These are phyloP conservation scores for Strobilomyces dryophilus DNA, from an alignment of 768 basidiomycete genomes.

Conservation along the genomic window DNA sequence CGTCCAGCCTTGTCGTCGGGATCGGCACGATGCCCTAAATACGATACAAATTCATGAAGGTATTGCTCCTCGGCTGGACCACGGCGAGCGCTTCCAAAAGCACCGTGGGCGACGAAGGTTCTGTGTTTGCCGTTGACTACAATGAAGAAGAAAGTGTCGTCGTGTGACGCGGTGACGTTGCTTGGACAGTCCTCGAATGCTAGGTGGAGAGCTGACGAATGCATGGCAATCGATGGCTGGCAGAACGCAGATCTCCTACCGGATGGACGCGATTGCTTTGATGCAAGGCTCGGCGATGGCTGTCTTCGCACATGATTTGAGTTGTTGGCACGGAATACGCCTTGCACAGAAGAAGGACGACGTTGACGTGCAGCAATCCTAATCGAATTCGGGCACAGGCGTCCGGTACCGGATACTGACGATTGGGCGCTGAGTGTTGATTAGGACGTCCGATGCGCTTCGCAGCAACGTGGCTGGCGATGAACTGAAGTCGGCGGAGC, in stretches of 20 bases:
- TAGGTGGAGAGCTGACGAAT: neutral
- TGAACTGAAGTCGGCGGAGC: constrained; percentile 4
- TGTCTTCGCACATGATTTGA: constrained; percentile 61
- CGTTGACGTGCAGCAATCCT: constrained; percentile 57
- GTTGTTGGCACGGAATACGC: constrained; percentile 59
- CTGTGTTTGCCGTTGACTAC: too few species aligned
- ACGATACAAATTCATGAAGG: too few species aligned
- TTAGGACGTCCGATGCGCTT: constrained; percentile 59
- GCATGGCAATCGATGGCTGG: constrained; percentile 36
- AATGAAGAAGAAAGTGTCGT: too few species aligned
- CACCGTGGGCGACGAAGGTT: too few species aligned
- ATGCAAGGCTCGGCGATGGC: constrained; percentile 50
- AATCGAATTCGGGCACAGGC: constrained; percentile 54
- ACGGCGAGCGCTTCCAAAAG: too few species aligned
- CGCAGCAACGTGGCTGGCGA: constrained; percentile 38
- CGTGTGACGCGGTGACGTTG: too few species aligned
- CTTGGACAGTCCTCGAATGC: too few species aligned
- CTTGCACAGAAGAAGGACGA: constrained; percentile 50
- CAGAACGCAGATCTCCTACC: constrained; percentile 45
- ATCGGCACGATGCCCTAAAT: too few species aligned
- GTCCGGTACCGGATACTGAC: constrained; percentile 32
- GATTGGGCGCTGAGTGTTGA: constrained; percentile 34
- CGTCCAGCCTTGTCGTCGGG: too few species aligned
- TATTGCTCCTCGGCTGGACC: too few species aligned
- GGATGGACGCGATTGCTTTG: constrained; percentile 49